Base-by-base conservation (phyloP, 2,329 filamentous ascomycete genomes). In the Pseudonectria buxi region DNA sequence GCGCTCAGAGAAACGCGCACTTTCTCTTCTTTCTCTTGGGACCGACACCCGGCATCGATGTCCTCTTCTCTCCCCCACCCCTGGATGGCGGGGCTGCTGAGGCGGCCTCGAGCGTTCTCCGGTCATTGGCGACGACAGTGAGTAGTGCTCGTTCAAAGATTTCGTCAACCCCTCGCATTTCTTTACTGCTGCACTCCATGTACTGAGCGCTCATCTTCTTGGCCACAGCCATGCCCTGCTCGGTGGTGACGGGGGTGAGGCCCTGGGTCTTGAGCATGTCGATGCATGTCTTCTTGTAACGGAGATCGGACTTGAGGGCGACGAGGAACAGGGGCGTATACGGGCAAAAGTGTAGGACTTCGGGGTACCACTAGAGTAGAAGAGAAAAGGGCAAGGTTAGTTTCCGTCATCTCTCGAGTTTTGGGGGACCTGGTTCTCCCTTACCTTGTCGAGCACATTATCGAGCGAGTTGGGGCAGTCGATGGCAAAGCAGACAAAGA, bases 401-500 rank as follows among this genome's bases (percentile, higher is more conserved):
- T 4, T 28, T 4, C 5, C 13, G 16, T 4, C 12, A n/a, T 14
- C 9, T 22, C 18, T 22, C 18, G n/a, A 25, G 10, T 14, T 14
- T 12, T 30, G 14, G 54, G 67, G 53, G 56, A 51, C 18, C 25
- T 10, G 10, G 11, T 25, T 32, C 14, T 15, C 10, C 45, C 11
- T 69, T 69, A 95, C 92, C 83, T 98, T 98, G 69, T 98, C 92
- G 70, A 96, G 83, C 40, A 98, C 90, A 64, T 98, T 98, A 59
- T 98, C 92, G 35, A 98, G 73, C 6, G 90, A 96, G 63, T 95
- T 95, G 25, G 92, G 92, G 63, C 92, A 98, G 66, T 98, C 92
- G 56, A 98, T 95, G 47, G 92, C 92, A 63, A 98, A 98, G 72
- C 92, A 98, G 50, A 98, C 92, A 62, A 98, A 96, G 41, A 98